phyloP scores from a whole-genome alignment of 768 basidiomycete genomes.

The Suillus clintonianus region DNA sequence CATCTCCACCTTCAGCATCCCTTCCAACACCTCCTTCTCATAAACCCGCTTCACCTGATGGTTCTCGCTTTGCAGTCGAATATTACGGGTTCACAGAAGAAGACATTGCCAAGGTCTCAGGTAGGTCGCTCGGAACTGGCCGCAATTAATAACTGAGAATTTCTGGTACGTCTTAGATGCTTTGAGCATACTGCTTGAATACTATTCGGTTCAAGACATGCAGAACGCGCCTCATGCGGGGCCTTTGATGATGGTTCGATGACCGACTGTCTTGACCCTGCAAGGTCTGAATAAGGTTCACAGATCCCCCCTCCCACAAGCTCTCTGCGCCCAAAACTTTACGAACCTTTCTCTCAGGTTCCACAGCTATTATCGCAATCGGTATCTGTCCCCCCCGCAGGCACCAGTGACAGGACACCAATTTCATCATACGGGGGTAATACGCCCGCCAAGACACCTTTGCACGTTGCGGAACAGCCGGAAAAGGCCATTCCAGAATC shows the following conservation, averaged over 20 bases:
- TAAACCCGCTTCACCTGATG: constrained; percentile 71
- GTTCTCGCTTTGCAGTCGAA: constrained; percentile 66
- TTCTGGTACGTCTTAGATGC: constrained; percentile 47
- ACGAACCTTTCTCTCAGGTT: constrained; percentile 40
- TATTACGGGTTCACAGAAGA: constrained; percentile 62
- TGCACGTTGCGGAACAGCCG: constrained; percentile 15
- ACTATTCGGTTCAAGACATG: constrained; percentile 66
- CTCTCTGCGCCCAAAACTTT: constrained; percentile 39
- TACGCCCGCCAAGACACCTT: constrained; percentile 44
- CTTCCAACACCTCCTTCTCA: constrained; percentile 82
- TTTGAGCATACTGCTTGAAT: constrained; percentile 67
- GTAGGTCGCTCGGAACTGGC: constrained; percentile 36
- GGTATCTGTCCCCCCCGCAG: constrained; percentile 18
- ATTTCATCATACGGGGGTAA: constrained; percentile 61
- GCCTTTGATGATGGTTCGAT: constrained; percentile 51
- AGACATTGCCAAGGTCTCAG: constrained; percentile 61
- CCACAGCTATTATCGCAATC: constrained; percentile 16
- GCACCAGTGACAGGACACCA: constrained; percentile 50
- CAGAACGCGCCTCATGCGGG: constrained; percentile 51
- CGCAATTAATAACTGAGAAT: constrained; percentile 4
- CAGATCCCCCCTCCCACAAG: constrained; percentile 54
- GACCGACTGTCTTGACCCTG: not conserved
- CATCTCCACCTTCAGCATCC: constrained; percentile 70
- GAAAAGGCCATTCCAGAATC: constrained; percentile 9
- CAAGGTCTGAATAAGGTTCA: constrained; percentile 11